phyloP scores from a whole-genome alignment of 2,329 filamentous ascomycete species.

The Fusarium concolor region DNA sequence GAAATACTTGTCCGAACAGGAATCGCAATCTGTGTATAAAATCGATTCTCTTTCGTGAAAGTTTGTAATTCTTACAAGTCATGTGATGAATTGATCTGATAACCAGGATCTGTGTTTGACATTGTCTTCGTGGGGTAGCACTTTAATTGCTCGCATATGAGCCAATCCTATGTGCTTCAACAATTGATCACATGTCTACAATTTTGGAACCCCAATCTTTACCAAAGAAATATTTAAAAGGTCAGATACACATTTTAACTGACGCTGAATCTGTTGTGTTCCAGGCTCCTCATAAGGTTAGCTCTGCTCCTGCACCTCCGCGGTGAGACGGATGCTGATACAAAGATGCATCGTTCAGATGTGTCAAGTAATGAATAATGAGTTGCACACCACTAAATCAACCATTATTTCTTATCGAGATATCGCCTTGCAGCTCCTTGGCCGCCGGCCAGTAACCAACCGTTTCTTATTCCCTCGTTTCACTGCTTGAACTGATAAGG shows the following conservation, averaged over 20 bases:
- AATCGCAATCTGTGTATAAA: too few relatives aligned
- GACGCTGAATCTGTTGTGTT: slow-evolving; percentile 1
- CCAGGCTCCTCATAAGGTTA: not conserved
- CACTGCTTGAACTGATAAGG: slow-evolving; percentile 17
- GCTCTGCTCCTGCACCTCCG: slow-evolving; percentile 6
- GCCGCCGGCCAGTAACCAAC: slow-evolving; percentile 20
- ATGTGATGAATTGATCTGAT: too few relatives aligned
- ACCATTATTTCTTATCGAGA: slow-evolving; percentile 15
- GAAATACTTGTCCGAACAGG: not conserved
- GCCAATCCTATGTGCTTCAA: not conserved
- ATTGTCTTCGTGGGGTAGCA: not conserved
- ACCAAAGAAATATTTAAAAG: not conserved
- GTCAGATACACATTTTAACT: not conserved
- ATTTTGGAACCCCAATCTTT: not conserved
- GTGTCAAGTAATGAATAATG: slow-evolving; percentile 33
- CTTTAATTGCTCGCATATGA: not conserved
- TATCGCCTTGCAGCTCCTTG: not conserved
- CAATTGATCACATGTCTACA: not conserved
- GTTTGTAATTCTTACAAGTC: too few relatives aligned
- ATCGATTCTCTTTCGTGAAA: too few relatives aligned
- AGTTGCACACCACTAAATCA: not conserved
- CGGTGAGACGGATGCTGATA: slow-evolving; percentile 1
- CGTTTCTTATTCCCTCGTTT: slow-evolving; percentile 5
- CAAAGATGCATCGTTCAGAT: not conserved
- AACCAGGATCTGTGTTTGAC: not conserved